Percentiles rank a stretch among this genome's conserved stretches.
Conservation (phyloP, 2,329 filamentous ascomycete species). For the Botrytis porri region DNA sequence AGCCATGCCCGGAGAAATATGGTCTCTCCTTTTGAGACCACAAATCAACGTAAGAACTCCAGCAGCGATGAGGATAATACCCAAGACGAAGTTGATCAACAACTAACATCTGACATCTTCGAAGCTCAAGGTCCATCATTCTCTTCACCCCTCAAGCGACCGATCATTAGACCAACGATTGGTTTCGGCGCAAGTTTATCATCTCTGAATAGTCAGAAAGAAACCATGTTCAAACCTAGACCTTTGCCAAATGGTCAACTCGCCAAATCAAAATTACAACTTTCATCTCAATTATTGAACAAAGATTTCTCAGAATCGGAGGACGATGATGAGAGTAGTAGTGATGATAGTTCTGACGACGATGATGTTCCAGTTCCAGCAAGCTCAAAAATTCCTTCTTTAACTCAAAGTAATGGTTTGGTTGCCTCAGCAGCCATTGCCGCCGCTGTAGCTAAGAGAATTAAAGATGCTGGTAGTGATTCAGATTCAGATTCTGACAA, state of each 20-base stretch:
- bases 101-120: constrained; percentile 35
- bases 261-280: constrained; percentile 14
- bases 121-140: constrained; percentile 24
- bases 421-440: neutral
- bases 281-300: constrained; percentile 17
- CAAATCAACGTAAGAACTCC: constrained; percentile 27
- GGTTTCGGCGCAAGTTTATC: constrained; percentile 31
- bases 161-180: constrained; percentile 27
- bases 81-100: constrained; percentile 34
- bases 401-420: neutral
- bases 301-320: constrained; percentile 25
- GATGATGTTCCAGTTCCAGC: neutral
- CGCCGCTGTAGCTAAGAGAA: neutral
- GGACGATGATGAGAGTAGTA: constrained; percentile 24
- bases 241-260: constrained; percentile 14
- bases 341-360: constrained; percentile 22
- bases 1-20: constrained; percentile 11
- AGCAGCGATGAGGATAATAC: constrained; percentile 27
- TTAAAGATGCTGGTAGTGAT: constrained; percentile 8
- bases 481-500: constrained; percentile 19
- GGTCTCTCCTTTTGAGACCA: constrained; percentile 17
- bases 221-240: constrained; percentile 16
- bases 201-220: constrained; percentile 23
- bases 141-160: constrained; percentile 17
- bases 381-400: neutral